Conservation (phyloP, 2,329 filamentous ascomycete species). For the Monilinia fructigena region DNA sequence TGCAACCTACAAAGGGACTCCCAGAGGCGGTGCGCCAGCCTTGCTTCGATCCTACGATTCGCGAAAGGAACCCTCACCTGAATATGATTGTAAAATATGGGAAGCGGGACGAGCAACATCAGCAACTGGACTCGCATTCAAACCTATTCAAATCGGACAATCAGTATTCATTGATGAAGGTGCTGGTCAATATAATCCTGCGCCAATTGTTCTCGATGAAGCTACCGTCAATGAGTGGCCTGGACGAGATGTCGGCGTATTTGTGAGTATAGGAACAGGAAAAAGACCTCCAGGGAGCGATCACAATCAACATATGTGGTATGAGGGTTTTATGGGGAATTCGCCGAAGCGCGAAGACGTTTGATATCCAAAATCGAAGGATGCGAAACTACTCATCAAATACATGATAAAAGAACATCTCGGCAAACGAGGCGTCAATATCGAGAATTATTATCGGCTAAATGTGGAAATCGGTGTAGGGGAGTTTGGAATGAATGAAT, state of each 20-base stretch:
- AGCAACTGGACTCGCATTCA: conserved; percentile 89
- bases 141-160: conserved; percentile 90
- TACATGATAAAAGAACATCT: conserved; percentile 80
- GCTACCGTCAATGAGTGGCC: conserved; percentile 93
- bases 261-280: conserved; percentile 92
- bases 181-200: conserved; percentile 85
- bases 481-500: conserved; percentile 99
- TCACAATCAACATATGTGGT: conserved; percentile 77
- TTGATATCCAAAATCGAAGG: conserved; percentile 92
- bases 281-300: conserved; percentile 70
- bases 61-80: conserved; percentile 81
- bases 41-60: conserved; percentile 94
- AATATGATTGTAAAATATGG: conserved; percentile 95
- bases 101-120: conserved; percentile 93
- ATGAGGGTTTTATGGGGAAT: conserved; percentile 92
- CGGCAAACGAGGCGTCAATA: conserved; percentile 72
- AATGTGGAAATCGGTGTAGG: conserved; percentile 96
- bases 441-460: conserved; percentile 91
- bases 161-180: conserved; percentile 94
- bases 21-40: conserved; percentile 63
- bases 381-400: conserved; percentile 87
- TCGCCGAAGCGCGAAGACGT: conserved; percentile 81
- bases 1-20: conserved; percentile 83
- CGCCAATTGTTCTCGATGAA: conserved; percentile 83
- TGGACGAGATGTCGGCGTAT: conserved; percentile 85